Percentiles rank a stretch among this genome's conserved stretches.
phyloP scores from a whole-genome alignment of 768 basidiomycete genomes.

The Tremella mesenterica region DNA sequence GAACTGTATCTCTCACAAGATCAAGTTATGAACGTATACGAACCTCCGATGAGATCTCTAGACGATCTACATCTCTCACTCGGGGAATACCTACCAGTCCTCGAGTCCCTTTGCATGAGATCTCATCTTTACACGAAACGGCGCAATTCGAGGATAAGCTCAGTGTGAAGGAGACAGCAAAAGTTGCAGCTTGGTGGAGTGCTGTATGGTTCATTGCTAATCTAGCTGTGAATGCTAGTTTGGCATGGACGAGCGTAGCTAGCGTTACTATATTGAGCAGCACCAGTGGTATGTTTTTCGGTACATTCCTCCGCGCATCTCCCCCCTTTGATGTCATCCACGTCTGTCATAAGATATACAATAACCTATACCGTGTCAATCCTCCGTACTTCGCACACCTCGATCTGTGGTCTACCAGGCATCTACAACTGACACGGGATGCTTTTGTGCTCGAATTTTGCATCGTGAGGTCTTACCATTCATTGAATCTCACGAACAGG shows the following conservation, averaged over 20 bases:
- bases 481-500: constrained; percentile 71
- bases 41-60: background rate
- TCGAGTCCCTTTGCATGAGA: background rate
- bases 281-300: constrained; percentile 64
- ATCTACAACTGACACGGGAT: no score
- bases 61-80: background rate
- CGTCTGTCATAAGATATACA: no score
- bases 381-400: no score
- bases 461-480: no score
- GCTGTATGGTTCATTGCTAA: constrained; percentile 88
- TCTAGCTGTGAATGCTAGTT: constrained; percentile 74
- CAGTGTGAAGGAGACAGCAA: constrained; percentile 61
- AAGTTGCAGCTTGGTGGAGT: constrained; percentile 70
- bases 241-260: constrained; percentile 85
- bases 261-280: constrained; percentile 82
- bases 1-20: no score
- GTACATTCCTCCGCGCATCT: no score
- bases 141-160: constrained; percentile 45
- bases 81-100: background rate
- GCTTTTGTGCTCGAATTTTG: no score
- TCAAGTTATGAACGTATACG: background rate
- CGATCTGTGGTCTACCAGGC: no score
- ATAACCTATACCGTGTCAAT: no score
- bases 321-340: no score
- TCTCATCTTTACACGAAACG: background rate